A percentile compares a stretch with the other conserved stretches of the same genome.
phyloP scores from a whole-genome alignment of 495 filamentous ascomycete genomes.

The Penicillium coprophilum region DNA sequence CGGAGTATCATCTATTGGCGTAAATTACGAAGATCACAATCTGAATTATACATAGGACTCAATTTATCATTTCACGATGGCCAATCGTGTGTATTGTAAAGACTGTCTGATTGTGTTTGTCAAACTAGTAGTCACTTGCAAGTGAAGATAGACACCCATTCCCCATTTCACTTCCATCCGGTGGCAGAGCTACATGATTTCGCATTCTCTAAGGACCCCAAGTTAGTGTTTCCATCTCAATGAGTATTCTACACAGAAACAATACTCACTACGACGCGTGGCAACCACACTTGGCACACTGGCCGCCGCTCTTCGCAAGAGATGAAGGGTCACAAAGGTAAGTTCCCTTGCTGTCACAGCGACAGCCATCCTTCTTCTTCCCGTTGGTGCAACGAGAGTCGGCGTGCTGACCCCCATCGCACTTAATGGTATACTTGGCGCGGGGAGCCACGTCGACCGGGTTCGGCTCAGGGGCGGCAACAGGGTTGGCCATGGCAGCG shows the following conservation, averaged over 20 bases:
- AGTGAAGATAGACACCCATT: neutral
- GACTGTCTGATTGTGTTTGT: too few species aligned
- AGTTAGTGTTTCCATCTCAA: neutral
- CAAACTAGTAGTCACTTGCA: too few species aligned
- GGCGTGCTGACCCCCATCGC: too few species aligned
- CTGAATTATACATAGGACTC: too few species aligned
- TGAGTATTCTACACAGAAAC: neutral
- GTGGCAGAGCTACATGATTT: neutral
- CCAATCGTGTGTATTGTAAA: too few species aligned
- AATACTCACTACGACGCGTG: neutral
- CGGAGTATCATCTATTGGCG: too few species aligned
- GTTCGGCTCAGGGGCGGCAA: too few species aligned
- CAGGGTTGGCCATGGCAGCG: too few species aligned
- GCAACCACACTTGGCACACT: conserved; percentile 1
- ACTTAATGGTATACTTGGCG: too few species aligned
- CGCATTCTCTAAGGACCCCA: neutral
- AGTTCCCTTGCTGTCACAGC: conserved; percentile 27
- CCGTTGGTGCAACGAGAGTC: conserved; percentile 11
- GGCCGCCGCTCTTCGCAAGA: neutral
- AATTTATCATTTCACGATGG: too few species aligned
- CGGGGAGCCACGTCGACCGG: too few species aligned
- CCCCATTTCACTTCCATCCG: neutral
- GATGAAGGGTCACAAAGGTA: conserved; percentile 3
- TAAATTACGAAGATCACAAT: too few species aligned
- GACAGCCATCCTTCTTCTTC: conserved; percentile 41